phyloP scores from a whole-genome alignment of 331 rosid species.

The Erythrophleum ivorense region DNA sequence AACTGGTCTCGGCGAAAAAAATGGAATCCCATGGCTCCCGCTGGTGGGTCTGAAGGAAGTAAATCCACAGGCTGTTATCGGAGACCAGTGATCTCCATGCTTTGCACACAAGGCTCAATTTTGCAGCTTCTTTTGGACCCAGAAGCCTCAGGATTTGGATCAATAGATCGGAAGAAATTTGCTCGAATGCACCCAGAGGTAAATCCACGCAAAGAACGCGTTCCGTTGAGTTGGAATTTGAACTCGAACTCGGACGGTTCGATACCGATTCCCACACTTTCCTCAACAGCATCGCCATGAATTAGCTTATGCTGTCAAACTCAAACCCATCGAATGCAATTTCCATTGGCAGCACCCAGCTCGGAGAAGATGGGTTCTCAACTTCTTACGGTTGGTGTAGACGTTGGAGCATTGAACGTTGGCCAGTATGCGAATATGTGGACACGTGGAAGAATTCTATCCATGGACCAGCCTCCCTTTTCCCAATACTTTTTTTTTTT shows the following conservation, averaged over 20 bases:
- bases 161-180: slow-evolving; percentile 62
- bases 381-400: background rate
- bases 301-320: background rate
- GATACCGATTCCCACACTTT: slow-evolving; percentile 68
- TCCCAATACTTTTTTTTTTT: too few relatives aligned
- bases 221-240: slow-evolving; percentile 2
- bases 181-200: slow-evolving; percentile 58
- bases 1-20: slow-evolving; percentile 61
- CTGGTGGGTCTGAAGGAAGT: slow-evolving; percentile 47
- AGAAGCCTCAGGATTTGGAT: slow-evolving; percentile 52
- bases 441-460: background rate
- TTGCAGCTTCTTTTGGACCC: slow-evolving; percentile 69
- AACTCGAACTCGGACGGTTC: slow-evolving; percentile 25
- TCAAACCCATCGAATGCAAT: background rate
- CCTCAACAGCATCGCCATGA: slow-evolving; percentile 56
- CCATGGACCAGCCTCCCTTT: background rate
- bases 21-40: slow-evolving; percentile 54
- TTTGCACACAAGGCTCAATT: slow-evolving; percentile 49
- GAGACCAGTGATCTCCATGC: slow-evolving; percentile 55
- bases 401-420: background rate
- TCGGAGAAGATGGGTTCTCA: background rate
- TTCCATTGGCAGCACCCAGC: background rate
- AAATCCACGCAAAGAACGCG: background rate
- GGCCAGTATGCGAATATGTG: background rate
- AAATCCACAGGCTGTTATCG: slow-evolving; percentile 64